Base-by-base conservation (phyloP, 148 eudicot species). In the Persicaria maculosa region DNA sequence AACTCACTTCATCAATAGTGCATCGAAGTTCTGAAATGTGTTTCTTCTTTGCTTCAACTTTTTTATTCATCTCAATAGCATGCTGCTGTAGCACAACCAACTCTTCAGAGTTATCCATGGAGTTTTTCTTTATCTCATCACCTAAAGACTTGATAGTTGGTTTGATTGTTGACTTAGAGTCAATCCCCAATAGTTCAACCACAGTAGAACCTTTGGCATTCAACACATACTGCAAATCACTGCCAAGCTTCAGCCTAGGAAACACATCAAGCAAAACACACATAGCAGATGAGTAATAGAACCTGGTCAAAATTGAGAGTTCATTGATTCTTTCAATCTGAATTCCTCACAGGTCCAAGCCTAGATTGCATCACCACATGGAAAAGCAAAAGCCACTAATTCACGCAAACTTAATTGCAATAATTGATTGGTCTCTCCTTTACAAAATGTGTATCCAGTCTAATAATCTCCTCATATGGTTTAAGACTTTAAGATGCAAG, bases 221-320 rank as follows among this genome's bases (percentile, higher is more conserved):
- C 76, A 92, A 64, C 76, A 48, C 75, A 76, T 87, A 96, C 65
- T 88, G 90, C 68, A 85, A 85, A 74, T 82, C 94, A 84, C 80
- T 84, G 74, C 88, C 90, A 81, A 90, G 86, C 88, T 96, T 96
- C 53, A 92, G 72, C 84, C 98, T 95, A 53, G 82, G 19, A 73
- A 76, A 57, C 20, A 55, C 65, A 58, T 0, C 6, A 10, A 65
- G 22, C 45, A 48, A 71, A 9, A 25, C 54, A 44, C 16, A 61
- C 20, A 65, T 40, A 46, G n/a, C 46, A 43, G 16, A 40, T 65
- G 47, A 40, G 17, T 40, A 65, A 12, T 47, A 11, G 15, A 62
- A 10, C 44, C 44, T 10, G 31, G 14, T 25, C 9, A 8, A 2
- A 61, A 36, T 19, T 58, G 65, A 20, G 65, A 58, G 65, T 58